Conservation (phyloP, 2,329 filamentous ascomycete species). For the Dactylonectria estremocensis region DNA sequence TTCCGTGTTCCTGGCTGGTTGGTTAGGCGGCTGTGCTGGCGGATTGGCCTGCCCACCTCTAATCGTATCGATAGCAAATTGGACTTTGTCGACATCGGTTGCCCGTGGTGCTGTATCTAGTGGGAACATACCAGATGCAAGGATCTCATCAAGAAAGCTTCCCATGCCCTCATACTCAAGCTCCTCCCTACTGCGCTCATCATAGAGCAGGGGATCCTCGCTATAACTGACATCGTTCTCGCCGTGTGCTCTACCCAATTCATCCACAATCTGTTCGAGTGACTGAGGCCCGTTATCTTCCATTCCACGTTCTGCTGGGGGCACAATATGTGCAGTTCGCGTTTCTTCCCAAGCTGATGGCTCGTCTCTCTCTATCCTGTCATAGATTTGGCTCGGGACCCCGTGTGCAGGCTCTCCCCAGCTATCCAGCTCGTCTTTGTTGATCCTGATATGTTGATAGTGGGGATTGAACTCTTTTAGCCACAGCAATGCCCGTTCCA, state of each 20-base stretch:
- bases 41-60: slow-evolving; percentile 5
- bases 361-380: slow-evolving; percentile 13
- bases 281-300: neutral
- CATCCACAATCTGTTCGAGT: slow-evolving; percentile 17
- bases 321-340: neutral
- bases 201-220: slow-evolving; percentile 8
- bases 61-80: slow-evolving; percentile 23
- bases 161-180: slow-evolving; percentile 11
- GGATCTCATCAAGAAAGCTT: neutral
- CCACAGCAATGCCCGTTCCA: slow-evolving; percentile 8
- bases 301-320: slow-evolving; percentile 9
- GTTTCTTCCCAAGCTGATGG: too few species aligned
- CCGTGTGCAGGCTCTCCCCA: slow-evolving; percentile 15
- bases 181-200: slow-evolving; percentile 12
- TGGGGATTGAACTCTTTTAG: slow-evolving; percentile 23
- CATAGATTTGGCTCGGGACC: slow-evolving; percentile 23
- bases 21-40: slow-evolving; percentile 11
- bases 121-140: slow-evolving; percentile 24
- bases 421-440: slow-evolving; percentile 17
- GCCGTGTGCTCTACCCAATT: neutral
- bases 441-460: slow-evolving; percentile 17
- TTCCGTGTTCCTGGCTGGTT: neutral
- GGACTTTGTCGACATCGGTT: slow-evolving; percentile 15
- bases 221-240: slow-evolving; percentile 13
- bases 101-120: slow-evolving; percentile 13